Evolutionary conservation across 1,284 basidiomycete genomes (phyloP).

Genomic region (Ustilago esculenta): DNA sequence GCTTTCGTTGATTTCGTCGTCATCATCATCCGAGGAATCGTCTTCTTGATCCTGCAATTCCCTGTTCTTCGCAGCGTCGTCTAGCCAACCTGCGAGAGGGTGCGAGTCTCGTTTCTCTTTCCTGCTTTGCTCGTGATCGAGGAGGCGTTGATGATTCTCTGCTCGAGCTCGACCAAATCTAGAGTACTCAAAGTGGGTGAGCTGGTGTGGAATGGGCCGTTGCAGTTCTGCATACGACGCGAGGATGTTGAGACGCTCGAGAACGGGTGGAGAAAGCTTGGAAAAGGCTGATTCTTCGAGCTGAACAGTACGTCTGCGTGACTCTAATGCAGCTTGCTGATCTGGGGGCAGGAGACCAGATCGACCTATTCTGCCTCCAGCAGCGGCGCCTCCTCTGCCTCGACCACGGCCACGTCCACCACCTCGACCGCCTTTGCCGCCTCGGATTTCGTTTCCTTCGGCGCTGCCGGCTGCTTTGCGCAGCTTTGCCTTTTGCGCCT

Average conservation of each 20-base stretch:
- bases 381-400: conserved; percentile 10
- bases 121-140: conserved; percentile 12
- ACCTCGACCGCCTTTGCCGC: conserved; percentile 16
- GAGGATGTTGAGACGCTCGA: conserved; percentile 51
- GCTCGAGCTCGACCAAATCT: conserved; percentile 42
- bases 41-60: neutral
- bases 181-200: conserved; percentile 34
- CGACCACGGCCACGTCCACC: conserved; percentile 21
- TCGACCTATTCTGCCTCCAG: conserved; percentile 16
- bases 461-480: conserved; percentile 17
- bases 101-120: conserved; percentile 14
- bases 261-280: conserved; percentile 46
- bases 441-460: conserved; percentile 10
- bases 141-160: conserved; percentile 24
- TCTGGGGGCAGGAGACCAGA: conserved; percentile 36
- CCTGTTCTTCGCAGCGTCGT: neutral
- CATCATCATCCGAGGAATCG: conserved; percentile 7
- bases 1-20: neutral
- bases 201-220: conserved; percentile 32
- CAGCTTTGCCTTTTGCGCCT: conserved; percentile 44
- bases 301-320: conserved; percentile 36
- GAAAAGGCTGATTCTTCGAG: conserved; percentile 52
- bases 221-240: conserved; percentile 42
- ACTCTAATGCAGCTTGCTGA: conserved; percentile 36
- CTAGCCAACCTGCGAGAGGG: conserved; percentile 33